Base-by-base conservation (phyloP, 2,329 filamentous ascomycete species). In the Colletotrichum magnum region DNA sequence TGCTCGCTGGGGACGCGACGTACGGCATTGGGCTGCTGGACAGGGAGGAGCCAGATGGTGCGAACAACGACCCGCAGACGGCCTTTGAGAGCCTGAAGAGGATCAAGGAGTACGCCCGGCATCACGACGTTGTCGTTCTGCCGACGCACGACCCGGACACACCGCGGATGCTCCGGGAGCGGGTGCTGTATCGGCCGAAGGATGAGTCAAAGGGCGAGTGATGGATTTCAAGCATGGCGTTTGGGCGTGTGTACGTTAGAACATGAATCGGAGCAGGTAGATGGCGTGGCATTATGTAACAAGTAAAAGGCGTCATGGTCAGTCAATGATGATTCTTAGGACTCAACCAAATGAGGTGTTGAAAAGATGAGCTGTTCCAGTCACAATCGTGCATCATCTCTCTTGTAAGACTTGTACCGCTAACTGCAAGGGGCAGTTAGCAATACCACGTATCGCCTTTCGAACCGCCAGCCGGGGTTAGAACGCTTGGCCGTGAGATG, bases 101-200 rank as follows among this genome's bases (percentile, higher is more conserved):
- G 41, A 79, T 80, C 32, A 79, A 79, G 69, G 64, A 77, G 51
- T 79, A 75, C 62, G 74, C 75, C 1, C 72, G 73, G 51, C 39
- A 72, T 26, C 71, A 58, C 9, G 71, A 75, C 16, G 58, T 77
- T 12, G 75, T 78, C 0, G 73, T 78, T 0, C 53, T 78, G 62
- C 74, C 75, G 4, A 73, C 71, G 15, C 77, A 78, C 68, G 77
- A 77, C 16, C 62, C 67, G 26, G 45, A 69, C 15, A 67, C 63
- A 7, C 56, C 62, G 5, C 56, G 67, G 1, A 5, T 69, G 7
- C 57, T 69, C 15, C 47, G 6, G 18, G 67, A 69, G 0, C 66
- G 39, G 26, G 62, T 67, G n/a, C 5, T 67, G 1, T 69, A 69
- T 52, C 51, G 67, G 5, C 67, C 67, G 45, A 60, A 60, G 7